Base-by-base conservation (phyloP, 1,139 yeast genomes). In the Zygosaccharomyces sapae region DNA sequence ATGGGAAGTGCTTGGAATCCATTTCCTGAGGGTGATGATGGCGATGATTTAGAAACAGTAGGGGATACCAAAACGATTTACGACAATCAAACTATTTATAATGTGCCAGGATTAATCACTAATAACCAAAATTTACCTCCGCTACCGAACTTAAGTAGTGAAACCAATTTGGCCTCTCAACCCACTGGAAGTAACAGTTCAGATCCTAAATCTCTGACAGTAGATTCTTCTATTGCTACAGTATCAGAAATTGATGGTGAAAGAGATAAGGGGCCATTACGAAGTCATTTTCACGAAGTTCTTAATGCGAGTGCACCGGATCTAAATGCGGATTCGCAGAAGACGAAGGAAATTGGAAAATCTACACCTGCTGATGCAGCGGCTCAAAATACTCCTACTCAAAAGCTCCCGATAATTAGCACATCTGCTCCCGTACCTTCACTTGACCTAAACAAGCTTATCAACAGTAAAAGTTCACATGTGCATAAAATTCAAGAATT, bases 1-100 rank as follows among this genome's bases (percentile, higher is more conserved):
- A 54, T 55, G 8, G 69, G 61, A 27, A 64, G 68, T 41, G 52
- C 61, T 3, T 65, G 68, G 67, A 61, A 65, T 42, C 68, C 67
- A 4, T 65, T 65, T 41, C 69, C 69, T 12, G 16, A 37, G 3
- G 19, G 30, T 27, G 55, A 47, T 12, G 55, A 47, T 10, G 47
- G 44, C 5, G 66, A 55, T 22, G 68, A 63, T 37, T 46, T 65
- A 30, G 63, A 62, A 38, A 65, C 69, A 1, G 56, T 65, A 5
- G 51, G 53, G 8, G 69, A 65, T 46, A 61, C 67, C 4, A 63
- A 61, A 38, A 65, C 69, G 1, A 45, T 65, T 5, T 65, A 63
- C 44, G 69, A 65, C 47, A 65, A 65, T 49, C 61, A 55, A 33
- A 65, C 69, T 5, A 48, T 65, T 4, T 63, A 57, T 52, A 65